Evolutionary conservation across 352 stramenopile species (phyloP), one percentile per base, ranked within the genome.

Genomic region (Halophytophthora polymorphica): DNA sequence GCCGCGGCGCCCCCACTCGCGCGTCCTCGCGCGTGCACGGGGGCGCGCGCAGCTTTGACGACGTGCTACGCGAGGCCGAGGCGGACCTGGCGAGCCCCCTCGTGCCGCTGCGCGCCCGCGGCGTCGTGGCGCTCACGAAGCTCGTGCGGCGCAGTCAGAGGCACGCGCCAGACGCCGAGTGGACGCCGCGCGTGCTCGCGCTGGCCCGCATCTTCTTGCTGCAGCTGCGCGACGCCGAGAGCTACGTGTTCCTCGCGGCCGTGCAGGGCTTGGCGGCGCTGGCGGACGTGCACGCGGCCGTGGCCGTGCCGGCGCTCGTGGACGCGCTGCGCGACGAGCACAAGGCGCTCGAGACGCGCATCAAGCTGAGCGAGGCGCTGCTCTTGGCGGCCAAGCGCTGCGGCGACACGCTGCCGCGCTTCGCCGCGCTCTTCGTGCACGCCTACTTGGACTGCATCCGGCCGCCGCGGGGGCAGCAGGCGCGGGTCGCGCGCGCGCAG

Each of bases 351-450:
- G 80, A 90, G 50, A 69, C 61, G 56, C 80, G 83, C 36, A 93
- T 93, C 63, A 95, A 95, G 45, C 51, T 95, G 17, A 90, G 82
- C 51, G 84, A 95, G 56, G 80, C 84, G 11, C 56, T 95, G 45
- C 43, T 95, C 22, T 92, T 95, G 40, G 69, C 77, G 12, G 84
- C 83, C 19, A 81, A 83, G 43, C 77, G 80, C 11, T 95, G 84
- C 41, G 84, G 82, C 19, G 82, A 89, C 29, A 83, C 67, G 25
- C 48, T 95, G 11, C 76, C 76, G 3, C 74, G 76, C 62, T 88
- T 89, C 44, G 70, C 66, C 47, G 86, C 88, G 31, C 38, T 73
- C 29, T 86, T 95, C 44, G 82, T 95, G 8, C 88, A 88, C 50
- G 80, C 74, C 13, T 93, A 90, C 45, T 66, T 95, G 35, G 68